phyloP scores from a whole-genome alignment of 2,329 filamentous ascomycete genomes.

The Ascochyta koolunga region DNA sequence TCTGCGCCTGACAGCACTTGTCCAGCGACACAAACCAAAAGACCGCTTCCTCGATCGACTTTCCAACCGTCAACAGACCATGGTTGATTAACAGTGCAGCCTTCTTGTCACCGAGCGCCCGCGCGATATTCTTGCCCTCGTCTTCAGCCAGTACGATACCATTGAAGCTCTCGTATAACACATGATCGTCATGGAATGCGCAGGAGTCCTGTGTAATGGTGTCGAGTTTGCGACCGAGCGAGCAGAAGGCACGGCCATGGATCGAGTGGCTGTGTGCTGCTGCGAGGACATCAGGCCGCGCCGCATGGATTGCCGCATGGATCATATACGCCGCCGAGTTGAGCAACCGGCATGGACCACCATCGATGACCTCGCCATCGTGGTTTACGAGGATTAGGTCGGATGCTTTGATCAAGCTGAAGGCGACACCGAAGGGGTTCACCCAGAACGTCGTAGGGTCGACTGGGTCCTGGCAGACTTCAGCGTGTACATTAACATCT shows the following conservation, averaged over 20 bases:
- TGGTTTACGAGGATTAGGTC: conserved; percentile 72
- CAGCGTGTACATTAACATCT: not conserved
- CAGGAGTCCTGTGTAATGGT: conserved; percentile 65
- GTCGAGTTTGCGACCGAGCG: conserved; percentile 64
- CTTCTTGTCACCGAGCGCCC: conserved; percentile 56
- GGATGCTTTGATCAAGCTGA: conserved; percentile 66
- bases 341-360: conserved; percentile 53
- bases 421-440: conserved; percentile 69
- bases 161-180: conserved; percentile 60
- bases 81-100: conserved; percentile 62
- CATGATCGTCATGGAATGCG: conserved; percentile 60
- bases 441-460: conserved; percentile 68
- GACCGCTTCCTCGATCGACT: conserved; percentile 57
- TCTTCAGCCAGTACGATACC: conserved; percentile 60
- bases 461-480: conserved; percentile 56
- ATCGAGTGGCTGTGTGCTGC: conserved; percentile 65
- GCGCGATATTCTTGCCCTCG: conserved; percentile 60
- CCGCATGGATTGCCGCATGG: conserved; percentile 64
- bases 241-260: conserved; percentile 66
- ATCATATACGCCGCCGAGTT: conserved; percentile 63
- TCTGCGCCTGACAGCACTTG: conserved; percentile 60
- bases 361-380: conserved; percentile 66
- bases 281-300: conserved; percentile 63
- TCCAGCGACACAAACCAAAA: conserved; percentile 62
- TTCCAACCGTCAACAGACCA: conserved; percentile 58